A percentile compares a stretch with the other conserved stretches of the same genome.
Conservation (phyloP, 345 rosid genomes). For the Hibiscus syriacus region DNA sequence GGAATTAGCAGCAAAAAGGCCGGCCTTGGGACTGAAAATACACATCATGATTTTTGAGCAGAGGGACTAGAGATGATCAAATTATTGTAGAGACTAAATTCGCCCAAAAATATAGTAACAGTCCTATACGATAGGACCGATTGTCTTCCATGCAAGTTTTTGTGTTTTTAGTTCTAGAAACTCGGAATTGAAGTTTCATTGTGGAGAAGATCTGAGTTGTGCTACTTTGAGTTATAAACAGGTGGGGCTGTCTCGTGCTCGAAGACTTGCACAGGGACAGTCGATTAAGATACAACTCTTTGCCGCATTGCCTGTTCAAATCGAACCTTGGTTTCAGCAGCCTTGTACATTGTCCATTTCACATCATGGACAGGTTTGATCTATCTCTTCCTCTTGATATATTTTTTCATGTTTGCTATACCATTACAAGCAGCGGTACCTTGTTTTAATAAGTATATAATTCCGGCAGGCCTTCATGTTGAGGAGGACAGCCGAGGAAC, state of each 20-base stretch:
- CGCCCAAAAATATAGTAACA: too few relatives aligned
- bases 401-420: background rate
- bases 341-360: conserved; percentile 71
- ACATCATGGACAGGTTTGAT: conserved; percentile 92
- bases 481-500: conserved; percentile 80
- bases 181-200: background rate
- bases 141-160: too few relatives aligned
- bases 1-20: too few relatives aligned
- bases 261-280: conserved; percentile 90
- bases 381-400: conserved; percentile 1
- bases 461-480: conserved; percentile 79
- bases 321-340: conserved; percentile 91
- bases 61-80: too few relatives aligned
- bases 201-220: conserved; percentile 9
- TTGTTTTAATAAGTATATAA: background rate
- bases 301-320: conserved; percentile 79
- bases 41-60: too few relatives aligned
- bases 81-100: too few relatives aligned
- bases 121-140: too few relatives aligned
- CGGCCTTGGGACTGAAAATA: too few relatives aligned
- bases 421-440: background rate
- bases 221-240: conserved; percentile 20
- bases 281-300: conserved; percentile 80
- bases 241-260: conserved; percentile 96
- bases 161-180: background rate